Conservation (phyloP, 2,329 filamentous ascomycete species). For the Fusarium luffae region DNA sequence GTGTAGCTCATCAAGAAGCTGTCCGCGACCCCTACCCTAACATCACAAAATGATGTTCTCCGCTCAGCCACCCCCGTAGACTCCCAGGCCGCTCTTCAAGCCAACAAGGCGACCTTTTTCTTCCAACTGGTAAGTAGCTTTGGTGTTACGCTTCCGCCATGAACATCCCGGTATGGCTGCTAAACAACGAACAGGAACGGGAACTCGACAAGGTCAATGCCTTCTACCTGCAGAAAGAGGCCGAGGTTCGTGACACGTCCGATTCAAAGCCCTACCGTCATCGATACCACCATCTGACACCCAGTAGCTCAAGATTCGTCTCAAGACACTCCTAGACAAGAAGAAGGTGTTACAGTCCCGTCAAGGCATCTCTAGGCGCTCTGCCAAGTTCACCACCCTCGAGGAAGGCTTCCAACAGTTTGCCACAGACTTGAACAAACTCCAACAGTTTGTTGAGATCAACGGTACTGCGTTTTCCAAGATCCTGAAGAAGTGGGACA, state of each 20-base stretch:
- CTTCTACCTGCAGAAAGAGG: conserved; percentile 98
- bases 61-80: conserved; percentile 66
- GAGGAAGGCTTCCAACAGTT: conserved; percentile 99
- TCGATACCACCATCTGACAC: conserved; percentile 26
- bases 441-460: conserved; percentile 98
- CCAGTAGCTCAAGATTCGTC: conserved; percentile 84
- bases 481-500: conserved; percentile 99
- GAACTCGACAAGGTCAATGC: conserved; percentile 98
- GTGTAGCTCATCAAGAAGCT: conserved; percentile 96
- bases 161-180: conserved; percentile 47
- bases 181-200: conserved; percentile 77
- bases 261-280: neutral
- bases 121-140: conserved; percentile 81
- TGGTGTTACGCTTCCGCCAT: conserved; percentile 36
- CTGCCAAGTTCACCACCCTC: conserved; percentile 91
- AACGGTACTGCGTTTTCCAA: conserved; percentile 98
- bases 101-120: conserved; percentile 99
- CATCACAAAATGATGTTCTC: conserved; percentile 75
- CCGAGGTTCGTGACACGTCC: conserved; percentile 73
- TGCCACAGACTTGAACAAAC: conserved; percentile 94
- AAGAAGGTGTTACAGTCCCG: conserved; percentile 90
- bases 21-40: conserved; percentile 87
- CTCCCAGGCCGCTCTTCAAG: conserved; percentile 89
- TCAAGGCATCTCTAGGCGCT: conserved; percentile 82
- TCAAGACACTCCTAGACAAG: conserved; percentile 94